phyloP scores from a whole-genome alignment of 2,329 filamentous ascomycete genomes.

The Penicillium thymicola region DNA sequence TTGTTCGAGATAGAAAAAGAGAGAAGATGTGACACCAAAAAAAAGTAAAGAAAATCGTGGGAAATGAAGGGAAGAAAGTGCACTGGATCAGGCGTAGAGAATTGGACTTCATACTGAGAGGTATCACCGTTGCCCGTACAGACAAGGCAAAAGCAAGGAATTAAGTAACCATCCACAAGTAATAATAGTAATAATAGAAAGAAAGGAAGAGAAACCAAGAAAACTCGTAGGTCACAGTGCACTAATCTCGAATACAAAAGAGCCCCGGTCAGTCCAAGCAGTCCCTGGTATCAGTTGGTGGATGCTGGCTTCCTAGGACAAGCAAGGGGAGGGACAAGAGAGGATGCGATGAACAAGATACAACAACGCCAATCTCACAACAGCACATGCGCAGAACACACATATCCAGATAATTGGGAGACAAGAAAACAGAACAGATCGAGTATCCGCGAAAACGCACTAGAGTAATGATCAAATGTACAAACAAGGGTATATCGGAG shows the following conservation, averaged over 20 bases:
- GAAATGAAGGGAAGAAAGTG: conserved; percentile 12
- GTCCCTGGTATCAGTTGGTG: conserved; percentile 15
- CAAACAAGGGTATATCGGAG: conserved; percentile 41
- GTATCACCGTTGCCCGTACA: conserved; percentile 14
- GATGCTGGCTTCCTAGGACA: conserved; percentile 9
- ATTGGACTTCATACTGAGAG: conserved; percentile 10
- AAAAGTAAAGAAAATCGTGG: background rate
- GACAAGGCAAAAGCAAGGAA: conserved; percentile 17
- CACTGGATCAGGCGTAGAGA: conserved; percentile 5
- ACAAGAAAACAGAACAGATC: conserved; percentile 19
- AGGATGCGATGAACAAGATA: conserved; percentile 30
- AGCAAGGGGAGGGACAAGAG: conserved; percentile 14
- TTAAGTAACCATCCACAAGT: conserved; percentile 25
- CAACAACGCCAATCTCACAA: conserved; percentile 38
- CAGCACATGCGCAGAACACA: conserved; percentile 20
- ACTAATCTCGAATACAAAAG: conserved; percentile 27
- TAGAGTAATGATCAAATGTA: conserved; percentile 34
- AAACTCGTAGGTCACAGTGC: conserved; percentile 31
- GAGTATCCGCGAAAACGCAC: conserved; percentile 24
- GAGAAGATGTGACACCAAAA: conserved; percentile 1
- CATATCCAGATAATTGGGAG: conserved; percentile 32
- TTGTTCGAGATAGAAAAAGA: conserved; percentile 1
- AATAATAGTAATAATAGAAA: conserved; percentile 32
- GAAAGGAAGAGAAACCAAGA: conserved; percentile 24
- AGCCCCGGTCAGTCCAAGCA: conserved; percentile 12